These are phyloP conservation scores for Tylopilus balloui DNA, from an alignment of 768 basidiomycete species.

Conservation along the genomic window DNA sequence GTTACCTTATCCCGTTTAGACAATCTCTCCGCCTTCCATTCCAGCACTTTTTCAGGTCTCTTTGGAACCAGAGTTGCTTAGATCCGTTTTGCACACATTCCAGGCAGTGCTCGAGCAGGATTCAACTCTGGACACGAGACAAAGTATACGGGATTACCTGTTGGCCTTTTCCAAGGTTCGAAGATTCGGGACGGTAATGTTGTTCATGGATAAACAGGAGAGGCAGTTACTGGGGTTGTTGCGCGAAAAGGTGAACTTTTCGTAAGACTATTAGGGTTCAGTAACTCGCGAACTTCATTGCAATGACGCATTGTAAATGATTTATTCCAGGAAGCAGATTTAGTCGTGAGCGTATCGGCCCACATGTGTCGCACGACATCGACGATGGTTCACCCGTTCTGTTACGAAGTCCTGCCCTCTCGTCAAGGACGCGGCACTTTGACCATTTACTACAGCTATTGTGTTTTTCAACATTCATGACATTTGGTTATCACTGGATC, in stretches of 20 bases:
- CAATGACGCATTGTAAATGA: neutral
- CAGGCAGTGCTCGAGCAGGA: slow-evolving; percentile 26
- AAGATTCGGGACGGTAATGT: slow-evolving; percentile 57
- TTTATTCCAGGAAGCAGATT: neutral
- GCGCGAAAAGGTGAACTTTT: slow-evolving; percentile 33
- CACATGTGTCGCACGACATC: too few species aligned
- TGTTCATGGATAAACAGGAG: slow-evolving; percentile 60
- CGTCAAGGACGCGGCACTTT: too few species aligned
- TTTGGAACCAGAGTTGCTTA: slow-evolving; percentile 61
- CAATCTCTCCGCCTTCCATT: slow-evolving; percentile 49
- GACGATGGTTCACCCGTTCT: too few species aligned
- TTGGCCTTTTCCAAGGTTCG: slow-evolving; percentile 48
- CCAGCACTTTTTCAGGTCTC: slow-evolving; percentile 66
- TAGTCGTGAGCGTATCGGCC: too few species aligned
- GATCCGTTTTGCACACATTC: slow-evolving; percentile 54
- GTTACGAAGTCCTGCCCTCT: too few species aligned
- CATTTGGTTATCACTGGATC: too few species aligned
- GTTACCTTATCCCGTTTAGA: slow-evolving; percentile 32
- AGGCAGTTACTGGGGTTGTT: slow-evolving; percentile 44
- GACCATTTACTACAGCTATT: too few species aligned
- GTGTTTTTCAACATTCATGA: too few species aligned
- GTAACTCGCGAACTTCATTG: neutral
- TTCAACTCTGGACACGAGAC: slow-evolving; percentile 7
- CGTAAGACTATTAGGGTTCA: neutral
- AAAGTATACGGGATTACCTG: slow-evolving; percentile 45